Evolutionary conservation across 2,329 filamentous ascomycete genomes (phyloP).

Genomic region (Trichoderma pleuroti): DNA sequence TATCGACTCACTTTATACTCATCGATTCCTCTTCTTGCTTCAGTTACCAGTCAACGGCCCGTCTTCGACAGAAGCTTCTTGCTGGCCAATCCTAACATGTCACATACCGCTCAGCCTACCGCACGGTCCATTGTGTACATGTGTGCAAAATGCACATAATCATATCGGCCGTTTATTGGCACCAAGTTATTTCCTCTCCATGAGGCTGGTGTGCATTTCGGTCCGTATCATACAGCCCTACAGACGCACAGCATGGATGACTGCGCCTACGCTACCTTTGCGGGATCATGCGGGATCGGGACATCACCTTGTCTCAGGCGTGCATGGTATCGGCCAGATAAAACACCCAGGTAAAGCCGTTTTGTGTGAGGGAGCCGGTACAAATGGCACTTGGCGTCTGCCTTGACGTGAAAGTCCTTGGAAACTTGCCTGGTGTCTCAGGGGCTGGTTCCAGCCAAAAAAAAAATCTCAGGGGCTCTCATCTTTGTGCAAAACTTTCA

Average conservation of each 20-base stretch:
- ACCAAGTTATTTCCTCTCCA: not conserved
- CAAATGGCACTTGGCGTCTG: not conserved
- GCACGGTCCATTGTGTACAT: not conserved
- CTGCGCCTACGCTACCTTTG: not conserved
- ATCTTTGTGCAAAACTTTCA: not conserved
- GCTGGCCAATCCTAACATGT: not conserved
- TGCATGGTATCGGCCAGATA: not conserved
- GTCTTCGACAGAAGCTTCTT: not conserved
- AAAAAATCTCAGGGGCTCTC: not conserved
- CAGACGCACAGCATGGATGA: slow-evolving; percentile 4
- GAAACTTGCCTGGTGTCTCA: not conserved
- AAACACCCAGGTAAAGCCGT: not conserved
- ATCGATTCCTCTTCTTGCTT: not conserved
- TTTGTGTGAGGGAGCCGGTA: not conserved
- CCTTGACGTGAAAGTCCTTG: not conserved
- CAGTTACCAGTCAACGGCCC: not conserved
- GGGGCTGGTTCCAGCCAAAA: not conserved
- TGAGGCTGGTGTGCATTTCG: not conserved
- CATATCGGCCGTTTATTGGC: not conserved
- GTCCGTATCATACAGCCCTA: not conserved
- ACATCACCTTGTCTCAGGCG: not conserved
- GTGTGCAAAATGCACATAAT: not conserved
- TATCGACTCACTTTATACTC: not conserved
- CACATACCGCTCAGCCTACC: not conserved
- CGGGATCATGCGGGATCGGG: slow-evolving; percentile 13